Base-by-base conservation (phyloP, 2,329 filamentous ascomycete genomes). In the Calonectria ilicicola region DNA sequence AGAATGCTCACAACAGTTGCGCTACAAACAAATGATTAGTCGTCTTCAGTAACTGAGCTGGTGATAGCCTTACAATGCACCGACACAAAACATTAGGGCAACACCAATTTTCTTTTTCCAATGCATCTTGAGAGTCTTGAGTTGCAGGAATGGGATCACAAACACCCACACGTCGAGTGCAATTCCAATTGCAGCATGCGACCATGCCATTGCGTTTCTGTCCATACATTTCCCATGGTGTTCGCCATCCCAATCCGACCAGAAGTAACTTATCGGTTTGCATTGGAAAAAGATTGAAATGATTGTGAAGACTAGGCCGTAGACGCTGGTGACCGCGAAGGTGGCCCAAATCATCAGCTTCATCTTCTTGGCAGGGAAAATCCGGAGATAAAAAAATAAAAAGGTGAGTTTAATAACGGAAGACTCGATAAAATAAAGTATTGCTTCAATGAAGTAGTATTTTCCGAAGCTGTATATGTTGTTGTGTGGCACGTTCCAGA, bases 121-220 rank as follows among this genome's bases (percentile, higher is more conserved):
- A 65, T 86, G 83, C 40, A 89, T 71, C 2, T 85, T 83, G 10
- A 90, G 81, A 0, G 79, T 68, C 29, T 80, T 78, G 3, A 90
- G 75, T 58, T 88, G 84, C 27, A 84, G 84, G 3, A 90, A 77
- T 0, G 90, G 89, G 5, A 91, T 81, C 0, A 80, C 84, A 21
- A 91, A 82, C 76, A 91, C 87, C 83, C 86, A 87, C 1, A 88
- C 9, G 70, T 91, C 90, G 27, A 89, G 81, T 0, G 80, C 80
- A 56, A 91, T 90, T 69, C 87, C 88, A 65, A 89, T 85, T n/a
- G 78, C 84, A 0, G 89, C 89, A 42, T 89, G 87, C 29, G 86
- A 83, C 87, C 88, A 91, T 0, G 82, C 85, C 2, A 90, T 82
- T 1, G 82, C 81, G 69, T 89, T 90, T 72, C 88, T 81, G 67